Evolutionary conservation across 768 basidiomycete species (phyloP), one percentile per base, ranked within the genome.

Genomic region (Phallus indusiatus): DNA sequence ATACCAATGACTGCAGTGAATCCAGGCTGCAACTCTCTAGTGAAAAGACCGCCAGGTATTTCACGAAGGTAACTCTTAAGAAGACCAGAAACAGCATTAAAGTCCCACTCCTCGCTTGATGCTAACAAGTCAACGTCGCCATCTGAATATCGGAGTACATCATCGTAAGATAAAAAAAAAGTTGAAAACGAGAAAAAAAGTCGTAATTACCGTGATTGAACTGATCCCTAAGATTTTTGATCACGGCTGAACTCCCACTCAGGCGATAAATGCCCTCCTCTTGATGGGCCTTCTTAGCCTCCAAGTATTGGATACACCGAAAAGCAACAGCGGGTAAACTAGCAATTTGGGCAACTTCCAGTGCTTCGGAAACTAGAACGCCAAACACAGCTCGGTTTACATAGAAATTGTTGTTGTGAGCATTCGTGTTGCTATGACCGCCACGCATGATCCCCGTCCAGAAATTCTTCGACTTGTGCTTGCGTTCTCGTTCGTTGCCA

Each of bases 181-280:
- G 49, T 50, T 48, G 50, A 34, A 34, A 55, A 7, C 28, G 7
- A 28, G 7, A 28, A 28, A 28, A 28, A 7, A 28, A 2, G 17
- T 8, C 12, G 17, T 17, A 60, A 48, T 62, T 65, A 92, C 93
- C 92, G 62, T 76, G 70, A 68, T 99, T 97, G 75, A 98, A 99
- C 61, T 85, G 82, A 68, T 98, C 96, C 68, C 88, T 92, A 48
- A 99, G 76, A 54, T 76, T 82, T 75, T 96, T 96, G 76, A 98
- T 94, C 59, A 95, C 93, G 35, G 93, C 89, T 63, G 92, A 90
- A 70, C 91, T 94, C 21, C 94, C 94, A 68, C 89, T 94, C 61
- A 99, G 74, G 60, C 96, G 85, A 73, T 97, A 99, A 61, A 99
- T 95, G 35, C 96, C 96, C 72, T 99, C 96, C 68, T 99, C 96